Base-by-base conservation (phyloP, 139 green algal species). In the Micromonas commoda region DNA sequence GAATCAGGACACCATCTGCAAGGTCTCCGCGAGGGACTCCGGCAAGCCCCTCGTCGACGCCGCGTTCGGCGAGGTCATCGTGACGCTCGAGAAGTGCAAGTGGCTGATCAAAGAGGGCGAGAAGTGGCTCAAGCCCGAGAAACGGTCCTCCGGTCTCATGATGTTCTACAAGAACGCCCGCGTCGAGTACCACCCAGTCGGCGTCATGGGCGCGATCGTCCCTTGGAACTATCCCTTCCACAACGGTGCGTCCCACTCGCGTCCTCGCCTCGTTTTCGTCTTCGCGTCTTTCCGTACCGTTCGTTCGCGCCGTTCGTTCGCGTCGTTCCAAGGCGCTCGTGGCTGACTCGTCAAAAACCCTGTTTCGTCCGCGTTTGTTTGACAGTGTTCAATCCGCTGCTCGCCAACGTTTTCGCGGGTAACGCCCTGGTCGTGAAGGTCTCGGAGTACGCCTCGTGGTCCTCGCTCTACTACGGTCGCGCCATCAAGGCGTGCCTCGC, bases 171-270 rank as follows among this genome's bases (percentile, higher is more conserved):
- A 99, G 85, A 67, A 80, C 0, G 88, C 93, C 0, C 82, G 91
- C 19, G 94, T 99, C 24, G 92, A 98, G 86, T 98, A 89, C 71
- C 81, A 93, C 28, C 95, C 95, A 19, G 79, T 97, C 3, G 82
- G 82, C 13, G 82, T 86, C 33, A 65, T 99, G 52, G 95, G 92
- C 16, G 93, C 93, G 35, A 99, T 99, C 74, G 93, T 99, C 61
- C 94, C 95, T 6, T 99, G 91, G 90, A 99, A 99, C 87, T 98
- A 97, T 83, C 95, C 95, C 65, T 98, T 99, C 82, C 95, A 99
- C 88, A 99, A 99, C 84, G n/a, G n/a, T n/a, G n/a, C n/a, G n/a
- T n/a, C n/a, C n/a, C n/a, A n/a, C n/a, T n/a, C n/a, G n/a, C n/a
- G n/a, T n/a, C n/a, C n/a, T n/a, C n/a, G n/a, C n/a, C n/a, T n/a